phyloP scores from a whole-genome alignment of 768 basidiomycete species.

The Tricholoma matsutake region DNA sequence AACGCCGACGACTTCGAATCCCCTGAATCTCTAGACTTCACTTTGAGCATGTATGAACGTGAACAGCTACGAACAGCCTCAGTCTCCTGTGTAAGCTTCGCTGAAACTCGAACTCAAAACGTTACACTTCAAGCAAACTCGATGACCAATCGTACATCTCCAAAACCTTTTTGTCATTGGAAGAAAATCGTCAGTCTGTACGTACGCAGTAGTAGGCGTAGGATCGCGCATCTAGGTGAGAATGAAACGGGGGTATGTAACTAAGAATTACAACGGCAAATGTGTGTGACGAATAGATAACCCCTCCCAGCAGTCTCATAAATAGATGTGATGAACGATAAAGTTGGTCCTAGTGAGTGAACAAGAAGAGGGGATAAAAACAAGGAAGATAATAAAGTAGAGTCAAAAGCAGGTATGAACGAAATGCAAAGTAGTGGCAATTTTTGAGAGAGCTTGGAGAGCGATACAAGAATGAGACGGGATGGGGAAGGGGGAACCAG shows the following conservation, averaged over 20 bases:
- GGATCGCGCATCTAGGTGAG: not conserved
- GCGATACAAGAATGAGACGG: not conserved
- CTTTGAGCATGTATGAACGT: not conserved
- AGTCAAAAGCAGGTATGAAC: conserved; percentile 2
- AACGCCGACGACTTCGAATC: not conserved
- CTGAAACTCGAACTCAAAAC: not conserved
- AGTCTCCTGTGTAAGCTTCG: not conserved
- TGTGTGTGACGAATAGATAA: not conserved
- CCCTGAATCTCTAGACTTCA: not conserved
- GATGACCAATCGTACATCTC: not conserved
- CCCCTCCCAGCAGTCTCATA: not conserved
- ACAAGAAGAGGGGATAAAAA: not conserved
- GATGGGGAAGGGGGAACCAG: not conserved
- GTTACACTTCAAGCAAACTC: not conserved
- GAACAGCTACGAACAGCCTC: not conserved
- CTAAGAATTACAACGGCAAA: not conserved
- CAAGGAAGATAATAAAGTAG: conserved; percentile 11
- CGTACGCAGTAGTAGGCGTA: not conserved
- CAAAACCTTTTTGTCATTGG: not conserved
- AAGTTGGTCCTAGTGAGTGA: conserved; percentile 3
- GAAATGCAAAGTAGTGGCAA: not conserved
- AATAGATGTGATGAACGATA: not conserved
- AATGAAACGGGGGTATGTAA: not conserved
- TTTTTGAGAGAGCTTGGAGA: not conserved
- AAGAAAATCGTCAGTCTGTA: not conserved